These are phyloP conservation scores for Kurtzmaniella quercitrusa DNA, from an alignment of 1,139 yeast species.

Conservation along the genomic window DNA sequence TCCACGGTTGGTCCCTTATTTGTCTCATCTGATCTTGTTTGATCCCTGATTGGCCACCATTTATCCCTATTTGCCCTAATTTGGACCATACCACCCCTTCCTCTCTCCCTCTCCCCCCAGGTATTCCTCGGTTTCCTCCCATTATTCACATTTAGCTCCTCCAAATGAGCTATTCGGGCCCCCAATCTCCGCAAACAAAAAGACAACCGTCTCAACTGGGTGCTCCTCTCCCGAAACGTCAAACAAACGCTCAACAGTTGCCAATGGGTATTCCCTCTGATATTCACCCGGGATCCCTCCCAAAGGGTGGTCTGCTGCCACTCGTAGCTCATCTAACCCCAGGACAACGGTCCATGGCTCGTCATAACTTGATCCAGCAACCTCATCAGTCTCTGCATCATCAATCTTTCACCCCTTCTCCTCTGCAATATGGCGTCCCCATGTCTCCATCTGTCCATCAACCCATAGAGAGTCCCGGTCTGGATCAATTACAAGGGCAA, in stretches of 20 bases:
- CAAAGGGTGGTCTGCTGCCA: conserved; percentile 1
- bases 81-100: no score
- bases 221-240: conserved; percentile 30
- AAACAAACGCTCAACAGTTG: conserved; percentile 23
- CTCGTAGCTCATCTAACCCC: background rate
- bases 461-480: conserved; percentile 1
- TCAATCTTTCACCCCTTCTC: conserved; percentile 34
- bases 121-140: background rate
- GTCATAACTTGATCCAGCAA: conserved; percentile 11
- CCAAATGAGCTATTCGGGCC: conserved; percentile 1
- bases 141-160: background rate
- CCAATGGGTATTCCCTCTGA: conserved; percentile 10
- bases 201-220: conserved; percentile 40
- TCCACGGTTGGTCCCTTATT: no score
- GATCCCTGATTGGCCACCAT: no score
- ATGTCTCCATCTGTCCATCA: conserved; percentile 26
- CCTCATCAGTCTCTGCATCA: conserved; percentile 8
- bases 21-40: no score
- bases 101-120: no score
- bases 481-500: background rate
- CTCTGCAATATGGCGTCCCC: conserved; percentile 41
- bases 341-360: conserved; percentile 2
- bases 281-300: background rate
- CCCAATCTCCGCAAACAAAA: conserved; percentile 26
- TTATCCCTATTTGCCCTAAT: no score